These are phyloP conservation scores for Candida taoyuanica DNA, from an alignment of 805 yeast species.

Conservation along the genomic window DNA sequence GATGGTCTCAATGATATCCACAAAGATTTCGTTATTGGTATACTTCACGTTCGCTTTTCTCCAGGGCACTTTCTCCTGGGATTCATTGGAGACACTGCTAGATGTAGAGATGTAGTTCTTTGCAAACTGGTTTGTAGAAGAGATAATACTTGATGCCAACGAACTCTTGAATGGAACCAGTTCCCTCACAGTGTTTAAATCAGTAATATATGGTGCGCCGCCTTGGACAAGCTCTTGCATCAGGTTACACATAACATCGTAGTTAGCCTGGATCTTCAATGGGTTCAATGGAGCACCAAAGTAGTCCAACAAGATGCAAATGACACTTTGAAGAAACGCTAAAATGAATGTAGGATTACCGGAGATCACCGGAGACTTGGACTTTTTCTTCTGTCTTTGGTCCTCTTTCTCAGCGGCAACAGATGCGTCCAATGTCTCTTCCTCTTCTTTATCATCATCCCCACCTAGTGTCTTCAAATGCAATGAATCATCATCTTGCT, in stretches of 20 bases:
- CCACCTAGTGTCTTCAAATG: constrained; percentile 16
- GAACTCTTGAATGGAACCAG: constrained; percentile 51
- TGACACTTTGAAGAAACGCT: constrained; percentile 46
- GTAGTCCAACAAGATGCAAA: constrained; percentile 51
- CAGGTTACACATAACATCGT: constrained; percentile 64
- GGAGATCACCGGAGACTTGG: not conserved
- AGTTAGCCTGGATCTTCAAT: constrained; percentile 59
- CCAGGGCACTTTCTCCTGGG: constrained; percentile 59
- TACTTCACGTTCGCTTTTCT: constrained; percentile 65
- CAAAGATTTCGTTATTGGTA: constrained; percentile 78
- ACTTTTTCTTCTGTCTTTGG: constrained; percentile 17
- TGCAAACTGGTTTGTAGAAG: constrained; percentile 32
- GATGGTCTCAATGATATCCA: constrained; percentile 71
- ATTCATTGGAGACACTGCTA: constrained; percentile 25
- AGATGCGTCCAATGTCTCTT: too few relatives aligned
- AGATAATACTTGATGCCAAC: constrained; percentile 30
- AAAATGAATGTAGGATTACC: constrained; percentile 51
- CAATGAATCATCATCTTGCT: constrained; percentile 9
- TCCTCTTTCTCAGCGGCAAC: not conserved
- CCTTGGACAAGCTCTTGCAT: constrained; percentile 76
- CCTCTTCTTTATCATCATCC: constrained; percentile 9
- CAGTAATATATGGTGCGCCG: constrained; percentile 70
- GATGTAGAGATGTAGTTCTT: constrained; percentile 22
- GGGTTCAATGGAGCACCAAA: constrained; percentile 52
- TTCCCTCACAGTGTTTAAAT: constrained; percentile 64